phyloP scores from a whole-genome alignment of 257 asterid species.

The Fraxinus excelsior region DNA sequence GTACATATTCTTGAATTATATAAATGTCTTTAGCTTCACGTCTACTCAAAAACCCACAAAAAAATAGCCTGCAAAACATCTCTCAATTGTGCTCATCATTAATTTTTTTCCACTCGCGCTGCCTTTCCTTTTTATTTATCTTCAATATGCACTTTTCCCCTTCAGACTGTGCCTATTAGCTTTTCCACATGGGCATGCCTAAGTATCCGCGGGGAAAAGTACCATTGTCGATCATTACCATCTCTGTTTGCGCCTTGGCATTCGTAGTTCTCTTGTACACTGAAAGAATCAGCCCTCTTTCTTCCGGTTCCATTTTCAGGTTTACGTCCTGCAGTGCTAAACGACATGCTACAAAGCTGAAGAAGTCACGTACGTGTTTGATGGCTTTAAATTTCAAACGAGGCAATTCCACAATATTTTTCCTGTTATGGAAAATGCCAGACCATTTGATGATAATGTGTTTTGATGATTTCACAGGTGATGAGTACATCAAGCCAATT shows the following conservation, averaged over 20 bases:
- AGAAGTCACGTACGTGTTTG: constrained; percentile 32
- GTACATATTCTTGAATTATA: not conserved
- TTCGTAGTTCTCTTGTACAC: constrained; percentile 57
- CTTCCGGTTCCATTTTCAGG: constrained; percentile 48
- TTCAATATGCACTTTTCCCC: constrained; percentile 9
- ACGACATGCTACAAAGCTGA: constrained; percentile 36
- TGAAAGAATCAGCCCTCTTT: constrained; percentile 51
- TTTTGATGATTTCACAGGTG: constrained; percentile 31
- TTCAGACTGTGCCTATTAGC: not conserved
- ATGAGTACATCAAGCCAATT: constrained; percentile 38
- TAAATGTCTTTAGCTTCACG: constrained; percentile 68
- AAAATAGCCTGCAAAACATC: constrained; percentile 27
- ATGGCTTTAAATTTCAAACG: not conserved
- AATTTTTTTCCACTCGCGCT: constrained; percentile 22
- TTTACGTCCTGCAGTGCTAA: constrained; percentile 52
- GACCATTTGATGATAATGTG: constrained; percentile 1
- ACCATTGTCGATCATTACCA: constrained; percentile 50
- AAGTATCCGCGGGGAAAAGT: constrained; percentile 45
- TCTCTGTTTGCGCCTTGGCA: constrained; percentile 47
- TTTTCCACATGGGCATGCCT: constrained; percentile 47
- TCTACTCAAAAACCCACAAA: constrained; percentile 57
- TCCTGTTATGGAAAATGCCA: too few species aligned
- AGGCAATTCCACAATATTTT: not conserved
- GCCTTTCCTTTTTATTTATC: constrained; percentile 3
- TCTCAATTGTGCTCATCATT: constrained; percentile 35